Evolutionary conservation across 768 basidiomycete genomes (phyloP).

Genomic region (Boletus rufocinnamomeus): DNA sequence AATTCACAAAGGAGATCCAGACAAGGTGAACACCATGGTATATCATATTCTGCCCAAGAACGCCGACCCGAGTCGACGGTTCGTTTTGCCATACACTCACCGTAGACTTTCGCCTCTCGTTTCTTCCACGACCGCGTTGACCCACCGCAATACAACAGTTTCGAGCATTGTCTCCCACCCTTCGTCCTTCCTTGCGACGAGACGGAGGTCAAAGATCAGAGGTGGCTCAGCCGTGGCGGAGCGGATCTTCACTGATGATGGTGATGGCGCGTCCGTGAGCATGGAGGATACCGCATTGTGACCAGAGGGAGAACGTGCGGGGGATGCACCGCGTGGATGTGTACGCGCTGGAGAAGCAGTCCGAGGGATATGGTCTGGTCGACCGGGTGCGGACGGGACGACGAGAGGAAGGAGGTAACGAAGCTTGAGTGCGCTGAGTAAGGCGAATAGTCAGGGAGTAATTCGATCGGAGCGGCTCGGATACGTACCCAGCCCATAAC

Average conservation of each 20-base stretch:
- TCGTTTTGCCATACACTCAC: conserved; percentile 12
- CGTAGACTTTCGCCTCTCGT: conserved; percentile 42
- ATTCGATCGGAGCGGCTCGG: background rate
- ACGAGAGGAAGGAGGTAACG: conserved; percentile 77
- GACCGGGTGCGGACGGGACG: conserved; percentile 45
- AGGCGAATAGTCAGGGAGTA: background rate
- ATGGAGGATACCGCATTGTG: background rate
- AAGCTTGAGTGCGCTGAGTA: conserved; percentile 72
- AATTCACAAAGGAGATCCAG: conserved; percentile 7
- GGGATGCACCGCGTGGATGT: conserved; percentile 26
- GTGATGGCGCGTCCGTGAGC: conserved; percentile 21
- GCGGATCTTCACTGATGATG: conserved; percentile 37
- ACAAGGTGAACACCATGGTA: background rate
- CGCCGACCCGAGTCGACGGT: background rate
- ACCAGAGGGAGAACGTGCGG: conserved; percentile 22
- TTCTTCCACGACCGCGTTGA: conserved; percentile 68
- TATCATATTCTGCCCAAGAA: background rate
- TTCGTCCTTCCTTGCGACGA: conserved; percentile 69
- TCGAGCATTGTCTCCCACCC: conserved; percentile 87
- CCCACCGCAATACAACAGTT: conserved; percentile 62
- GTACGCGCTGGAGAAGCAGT: conserved; percentile 23
- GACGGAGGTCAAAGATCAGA: conserved; percentile 68
- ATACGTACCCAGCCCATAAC: conserved; percentile 78
- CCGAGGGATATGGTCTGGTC: conserved; percentile 30
- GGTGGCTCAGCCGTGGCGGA: conserved; percentile 48